Percentiles rank a stretch among this genome's conserved stretches.
These are phyloP conservation scores for Danielia reshetovae DNA, from an alignment of 805 yeast species.

Conservation along the genomic window DNA sequence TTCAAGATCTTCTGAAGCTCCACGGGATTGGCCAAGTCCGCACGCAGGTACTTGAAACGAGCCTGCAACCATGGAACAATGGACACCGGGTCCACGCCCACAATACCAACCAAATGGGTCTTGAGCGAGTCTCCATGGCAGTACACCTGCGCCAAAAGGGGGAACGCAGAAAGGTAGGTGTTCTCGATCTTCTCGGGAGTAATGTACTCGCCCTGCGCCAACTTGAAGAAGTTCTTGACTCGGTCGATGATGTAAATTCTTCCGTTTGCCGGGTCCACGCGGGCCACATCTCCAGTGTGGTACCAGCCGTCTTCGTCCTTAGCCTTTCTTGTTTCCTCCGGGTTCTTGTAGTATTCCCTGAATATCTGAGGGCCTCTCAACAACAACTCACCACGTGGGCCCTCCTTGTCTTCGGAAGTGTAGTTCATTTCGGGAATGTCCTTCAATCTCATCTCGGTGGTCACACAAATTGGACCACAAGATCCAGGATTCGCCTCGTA, in stretches of 20 bases:
- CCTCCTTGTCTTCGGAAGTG: constrained; percentile 17
- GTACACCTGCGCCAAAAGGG: constrained; percentile 49
- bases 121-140: constrained; percentile 62
- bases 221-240: constrained; percentile 18
- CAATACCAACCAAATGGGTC: constrained; percentile 54
- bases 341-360: constrained; percentile 23
- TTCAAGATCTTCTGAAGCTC: constrained; percentile 26
- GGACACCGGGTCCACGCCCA: constrained; percentile 54
- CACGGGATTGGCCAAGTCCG: constrained; percentile 5
- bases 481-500: constrained; percentile 21
- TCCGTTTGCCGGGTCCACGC: constrained; percentile 34
- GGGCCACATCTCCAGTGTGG: constrained; percentile 42
- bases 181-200: constrained; percentile 18
- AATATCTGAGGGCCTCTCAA: constrained; percentile 26
- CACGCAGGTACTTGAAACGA: constrained; percentile 1
- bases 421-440: constrained; percentile 25
- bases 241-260: constrained; percentile 27
- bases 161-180: constrained; percentile 36
- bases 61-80: constrained; percentile 11
- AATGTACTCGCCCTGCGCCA: constrained; percentile 18
- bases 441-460: constrained; percentile 19
- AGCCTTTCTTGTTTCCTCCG: constrained; percentile 20
- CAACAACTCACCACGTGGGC: constrained; percentile 26
- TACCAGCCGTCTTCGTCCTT: constrained; percentile 25
- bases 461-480: constrained; percentile 20